Evolutionary conservation across 148 eudicot genomes (phyloP), one percentile per base, ranked within the genome.

Genomic region (Nepenthes gracilis): DNA sequence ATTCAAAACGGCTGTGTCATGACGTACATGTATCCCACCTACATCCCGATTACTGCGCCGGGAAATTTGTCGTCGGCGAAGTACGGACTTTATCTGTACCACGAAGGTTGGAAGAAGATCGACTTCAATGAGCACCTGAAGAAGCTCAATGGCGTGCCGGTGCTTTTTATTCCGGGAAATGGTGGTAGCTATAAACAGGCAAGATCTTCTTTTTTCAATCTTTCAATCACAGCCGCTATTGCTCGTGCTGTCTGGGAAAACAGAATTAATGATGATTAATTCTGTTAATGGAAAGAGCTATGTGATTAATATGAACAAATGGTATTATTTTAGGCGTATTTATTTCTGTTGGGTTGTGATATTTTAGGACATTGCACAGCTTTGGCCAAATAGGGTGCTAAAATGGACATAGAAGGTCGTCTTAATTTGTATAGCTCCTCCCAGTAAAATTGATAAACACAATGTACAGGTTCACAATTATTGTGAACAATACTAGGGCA

Each of bases 171-270:
- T 66, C 96, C 95, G 14, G 99, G 99, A 15, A 93, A 89, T 77
- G 86, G 96, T 53, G 99, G 99, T 57, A 93, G 95, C 67, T 93
- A 80, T 74, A 93, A 88, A 70, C 96, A 93, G 99, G 99, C 81
- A 73, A 65, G 69, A 48, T 38, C 32, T 64, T 37, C 37, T 40
- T 32, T 2, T 11, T 49, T 49, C 23, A 23, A 12, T 11, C n/a
- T 49, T 11, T 49, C 3, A n/a, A 49, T 49, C 53, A 32, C 14
- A 2, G 38, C 15, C 2, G 59, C 35, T 34, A n/a, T 43, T 23
- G 37, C 11, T 23, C 0, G 23, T 23, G 23, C 23, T 23, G 23
- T 23, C 23, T 23, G 23, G 23, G 33, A 13, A 36, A 55, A 33
- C 23, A 12, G 59, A 12, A 32, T 52, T 52, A 52, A 52, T 12